Evolutionary conservation across 805 yeast genomes (phyloP).

Genomic region (Barnettozyma sp.): DNA sequence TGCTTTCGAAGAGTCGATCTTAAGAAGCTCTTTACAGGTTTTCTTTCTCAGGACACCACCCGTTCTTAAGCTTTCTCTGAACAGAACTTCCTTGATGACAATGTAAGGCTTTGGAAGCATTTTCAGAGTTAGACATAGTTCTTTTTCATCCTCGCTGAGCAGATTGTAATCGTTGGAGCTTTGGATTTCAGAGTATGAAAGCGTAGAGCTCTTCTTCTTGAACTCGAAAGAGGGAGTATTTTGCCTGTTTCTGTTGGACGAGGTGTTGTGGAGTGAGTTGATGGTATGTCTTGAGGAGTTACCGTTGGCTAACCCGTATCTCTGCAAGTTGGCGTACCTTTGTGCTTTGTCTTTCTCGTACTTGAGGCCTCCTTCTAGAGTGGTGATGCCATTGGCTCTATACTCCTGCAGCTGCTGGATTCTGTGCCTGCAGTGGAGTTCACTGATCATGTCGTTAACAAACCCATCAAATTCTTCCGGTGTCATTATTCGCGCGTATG

Average conservation of each 20-base stretch:
- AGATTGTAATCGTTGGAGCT: constrained; percentile 79
- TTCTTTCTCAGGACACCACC: constrained; percentile 82
- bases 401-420: constrained; percentile 90
- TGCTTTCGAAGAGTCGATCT: constrained; percentile 82
- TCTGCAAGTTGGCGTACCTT: constrained; percentile 54
- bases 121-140: constrained; percentile 73
- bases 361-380: constrained; percentile 72
- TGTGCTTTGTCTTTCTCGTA: constrained; percentile 83
- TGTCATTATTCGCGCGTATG: constrained; percentile 74
- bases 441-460: constrained; percentile 65
- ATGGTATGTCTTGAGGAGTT: constrained; percentile 30
- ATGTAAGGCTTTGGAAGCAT: constrained; percentile 90
- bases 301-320: constrained; percentile 32
- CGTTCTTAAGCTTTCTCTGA: constrained; percentile 77
- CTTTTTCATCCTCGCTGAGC: constrained; percentile 82
- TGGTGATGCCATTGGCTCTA: constrained; percentile 83
- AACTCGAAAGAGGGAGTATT: constrained; percentile 16
- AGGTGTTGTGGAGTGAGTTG: constrained; percentile 25
- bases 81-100: constrained; percentile 83
- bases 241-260: constrained; percentile 15
- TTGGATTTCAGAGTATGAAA: constrained; percentile 58
- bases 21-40: constrained; percentile 75
- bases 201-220: constrained; percentile 32
- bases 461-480: constrained; percentile 76
- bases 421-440: constrained; percentile 69